Evolutionary conservation across 2,329 filamentous ascomycete species (phyloP).

Genomic region (Didymella pomorum): DNA sequence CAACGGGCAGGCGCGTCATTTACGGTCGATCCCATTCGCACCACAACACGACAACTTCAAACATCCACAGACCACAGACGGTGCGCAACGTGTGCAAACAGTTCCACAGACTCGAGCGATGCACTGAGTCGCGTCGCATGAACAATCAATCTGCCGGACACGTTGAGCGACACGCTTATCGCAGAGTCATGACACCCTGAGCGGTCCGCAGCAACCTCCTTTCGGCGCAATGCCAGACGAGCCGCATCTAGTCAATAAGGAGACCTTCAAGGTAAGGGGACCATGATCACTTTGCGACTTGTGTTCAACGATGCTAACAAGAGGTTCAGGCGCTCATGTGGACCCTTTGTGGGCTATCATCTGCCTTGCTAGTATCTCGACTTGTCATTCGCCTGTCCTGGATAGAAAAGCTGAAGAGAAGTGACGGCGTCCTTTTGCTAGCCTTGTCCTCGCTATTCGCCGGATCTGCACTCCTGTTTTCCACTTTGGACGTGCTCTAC

Average conservation of each 20-base stretch:
- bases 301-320: neutral
- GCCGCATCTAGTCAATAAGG: neutral
- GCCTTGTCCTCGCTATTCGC: conserved; percentile 23
- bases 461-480: conserved; percentile 23
- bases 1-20: neutral
- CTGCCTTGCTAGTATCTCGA: conserved; percentile 16
- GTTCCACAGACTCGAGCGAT: neutral
- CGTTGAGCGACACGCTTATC: neutral
- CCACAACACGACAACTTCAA: neutral
- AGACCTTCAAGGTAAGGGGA: neutral
- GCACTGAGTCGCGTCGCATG: neutral
- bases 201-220: neutral
- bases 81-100: neutral
- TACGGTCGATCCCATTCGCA: neutral
- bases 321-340: neutral
- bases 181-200: neutral
- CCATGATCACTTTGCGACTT: neutral
- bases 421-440: conserved; percentile 26
- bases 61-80: neutral
- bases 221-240: neutral
- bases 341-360: neutral
- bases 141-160: neutral
- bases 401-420: conserved; percentile 25
- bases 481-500: conserved; percentile 20
- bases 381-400: conserved; percentile 22